Evolutionary conservation across 75 land plant species (phyloP).

Genomic region (Pinus taeda): DNA sequence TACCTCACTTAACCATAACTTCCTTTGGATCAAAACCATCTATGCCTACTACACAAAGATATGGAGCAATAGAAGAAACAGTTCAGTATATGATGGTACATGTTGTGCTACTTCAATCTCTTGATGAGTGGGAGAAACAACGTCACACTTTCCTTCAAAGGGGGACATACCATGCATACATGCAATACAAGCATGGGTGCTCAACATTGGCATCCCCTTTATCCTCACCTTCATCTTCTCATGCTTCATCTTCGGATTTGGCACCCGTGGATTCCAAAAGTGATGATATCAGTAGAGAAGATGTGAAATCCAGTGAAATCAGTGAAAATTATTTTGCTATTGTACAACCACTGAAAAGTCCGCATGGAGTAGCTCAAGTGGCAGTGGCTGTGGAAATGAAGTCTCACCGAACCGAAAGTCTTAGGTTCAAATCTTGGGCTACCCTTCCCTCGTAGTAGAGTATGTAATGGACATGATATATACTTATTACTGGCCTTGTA

Average conservation of each 20-base stretch:
- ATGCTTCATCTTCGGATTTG: conserved; percentile 13
- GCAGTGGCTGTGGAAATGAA: too few species aligned
- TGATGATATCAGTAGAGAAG: conserved; percentile 8
- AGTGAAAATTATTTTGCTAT: conserved; percentile 50
- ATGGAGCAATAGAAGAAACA: conserved; percentile 69
- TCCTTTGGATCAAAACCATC: conserved; percentile 29
- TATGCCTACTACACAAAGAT: conserved; percentile 34
- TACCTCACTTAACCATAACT: conserved; percentile 45
- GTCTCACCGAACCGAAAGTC: too few species aligned
- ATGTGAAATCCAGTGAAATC: conserved; percentile 3
- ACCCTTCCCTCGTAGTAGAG: too few species aligned
- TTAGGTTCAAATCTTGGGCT: too few species aligned
- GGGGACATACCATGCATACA: conserved; percentile 81
- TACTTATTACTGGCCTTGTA: conserved; percentile 54
- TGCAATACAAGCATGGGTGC: conserved; percentile 71
- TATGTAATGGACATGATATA: too few species aligned
- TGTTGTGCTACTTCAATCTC: conserved; percentile 78
- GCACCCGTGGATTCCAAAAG: conserved; percentile 1
- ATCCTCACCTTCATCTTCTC: conserved; percentile 16
- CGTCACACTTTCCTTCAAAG: conserved; percentile 79
- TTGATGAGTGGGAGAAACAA: conserved; percentile 85
- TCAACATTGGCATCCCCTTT: conserved; percentile 40
- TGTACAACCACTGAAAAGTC: too few species aligned
- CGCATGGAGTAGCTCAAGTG: too few species aligned
- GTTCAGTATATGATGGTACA: conserved; percentile 99